Conservation (phyloP, 2,329 filamentous ascomycete species). For the Colletotrichum lupini region DNA sequence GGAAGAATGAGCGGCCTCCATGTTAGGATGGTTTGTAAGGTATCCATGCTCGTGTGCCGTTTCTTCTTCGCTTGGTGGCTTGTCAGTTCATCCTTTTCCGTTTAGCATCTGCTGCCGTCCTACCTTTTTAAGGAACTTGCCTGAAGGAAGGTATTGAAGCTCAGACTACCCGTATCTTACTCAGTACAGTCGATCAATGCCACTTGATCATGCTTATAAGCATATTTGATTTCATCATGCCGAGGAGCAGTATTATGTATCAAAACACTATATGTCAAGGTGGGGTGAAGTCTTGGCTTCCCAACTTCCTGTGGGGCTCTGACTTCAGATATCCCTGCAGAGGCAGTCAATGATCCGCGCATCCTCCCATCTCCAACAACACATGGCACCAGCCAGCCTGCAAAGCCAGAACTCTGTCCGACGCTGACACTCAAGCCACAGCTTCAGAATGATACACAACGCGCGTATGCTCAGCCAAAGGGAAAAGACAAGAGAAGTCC, state of each 20-base stretch:
- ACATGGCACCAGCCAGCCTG: background rate
- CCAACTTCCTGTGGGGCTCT: background rate
- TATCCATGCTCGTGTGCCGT: background rate
- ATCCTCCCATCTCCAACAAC: constrained; percentile 11
- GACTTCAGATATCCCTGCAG: background rate
- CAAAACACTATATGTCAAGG: background rate
- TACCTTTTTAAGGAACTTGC: background rate
- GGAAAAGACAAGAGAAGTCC: background rate
- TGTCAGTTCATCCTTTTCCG: background rate
- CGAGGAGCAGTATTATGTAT: background rate
- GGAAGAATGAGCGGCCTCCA: background rate
- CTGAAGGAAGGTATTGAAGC: background rate
- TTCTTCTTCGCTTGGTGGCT: background rate
- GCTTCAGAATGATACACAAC: background rate
- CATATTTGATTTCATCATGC: background rate
- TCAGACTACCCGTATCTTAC: too few relatives aligned
- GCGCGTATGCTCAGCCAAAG: background rate
- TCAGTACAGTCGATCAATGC: background rate
- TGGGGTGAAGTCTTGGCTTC: background rate
- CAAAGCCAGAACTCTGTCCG: background rate
- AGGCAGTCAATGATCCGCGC: background rate
- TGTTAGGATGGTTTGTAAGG: background rate
- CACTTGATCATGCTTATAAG: background rate
- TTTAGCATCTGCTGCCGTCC: background rate
- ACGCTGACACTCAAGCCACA: background rate